Evolutionary conservation across 2,329 filamentous ascomycete species (phyloP).

Genomic region (Hypomyces perniciosus): DNA sequence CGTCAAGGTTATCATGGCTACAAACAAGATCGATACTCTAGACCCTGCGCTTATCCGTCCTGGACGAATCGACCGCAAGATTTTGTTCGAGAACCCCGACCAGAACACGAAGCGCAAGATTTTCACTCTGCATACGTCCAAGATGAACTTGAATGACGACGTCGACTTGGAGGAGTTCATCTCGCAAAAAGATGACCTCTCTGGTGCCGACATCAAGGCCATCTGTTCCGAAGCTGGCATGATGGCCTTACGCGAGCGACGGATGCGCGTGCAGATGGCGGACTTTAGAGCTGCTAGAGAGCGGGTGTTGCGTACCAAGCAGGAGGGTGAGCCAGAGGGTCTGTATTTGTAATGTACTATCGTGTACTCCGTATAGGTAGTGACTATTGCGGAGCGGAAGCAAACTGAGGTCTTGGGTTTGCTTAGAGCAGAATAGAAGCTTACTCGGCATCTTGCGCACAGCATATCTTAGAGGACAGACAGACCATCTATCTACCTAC

Average conservation of each 20-base stretch:
- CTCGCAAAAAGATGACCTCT: conserved; percentile 94
- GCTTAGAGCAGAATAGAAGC: neutral
- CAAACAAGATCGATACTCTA: conserved; percentile 98
- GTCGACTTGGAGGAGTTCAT: conserved; percentile 99
- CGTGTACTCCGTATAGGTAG: conserved; percentile 12
- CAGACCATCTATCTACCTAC: no score
- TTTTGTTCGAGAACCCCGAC: conserved; percentile 63
- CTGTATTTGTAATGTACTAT: conserved; percentile 76
- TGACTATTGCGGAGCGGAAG: neutral
- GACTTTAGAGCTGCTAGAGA: conserved; percentile 92
- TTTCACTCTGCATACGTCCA: conserved; percentile 94
- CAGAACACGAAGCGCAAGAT: conserved; percentile 97
- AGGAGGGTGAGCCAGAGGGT: conserved; percentile 95
- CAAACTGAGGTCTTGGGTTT: neutral
- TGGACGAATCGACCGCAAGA: conserved; percentile 97
- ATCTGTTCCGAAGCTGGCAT: conserved; percentile 97
- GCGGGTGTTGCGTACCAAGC: conserved; percentile 96
- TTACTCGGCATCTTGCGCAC: neutral
- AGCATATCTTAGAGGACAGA: no score
- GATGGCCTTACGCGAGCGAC: conserved; percentile 85
- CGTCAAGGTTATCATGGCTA: conserved; percentile 99
- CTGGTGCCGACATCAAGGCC: conserved; percentile 96
- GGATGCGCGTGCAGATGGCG: conserved; percentile 98
- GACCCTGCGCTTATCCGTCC: conserved; percentile 95
- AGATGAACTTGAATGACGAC: conserved; percentile 94